These are phyloP conservation scores for Kodamaea sp. DNA, from an alignment of 1,139 yeast genomes.

Conservation along the genomic window DNA sequence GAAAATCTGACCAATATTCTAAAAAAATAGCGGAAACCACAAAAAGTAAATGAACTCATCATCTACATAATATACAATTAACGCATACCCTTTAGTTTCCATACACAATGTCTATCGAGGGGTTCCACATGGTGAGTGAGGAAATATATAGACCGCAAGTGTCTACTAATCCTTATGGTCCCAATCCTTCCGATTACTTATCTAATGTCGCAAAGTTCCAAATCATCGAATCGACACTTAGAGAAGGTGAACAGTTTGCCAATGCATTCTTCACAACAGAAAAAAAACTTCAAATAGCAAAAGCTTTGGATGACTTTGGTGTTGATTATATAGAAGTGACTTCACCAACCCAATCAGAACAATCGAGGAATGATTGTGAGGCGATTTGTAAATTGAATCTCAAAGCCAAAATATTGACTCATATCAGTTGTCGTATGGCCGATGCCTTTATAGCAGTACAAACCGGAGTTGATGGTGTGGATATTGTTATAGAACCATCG, in stretches of 20 bases:
- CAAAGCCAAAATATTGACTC: constrained; percentile 53
- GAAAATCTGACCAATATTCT: too few species aligned
- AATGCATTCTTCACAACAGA: constrained; percentile 55
- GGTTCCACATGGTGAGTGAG: constrained; percentile 8
- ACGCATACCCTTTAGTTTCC: background rate
- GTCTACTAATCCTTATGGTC: constrained; percentile 49
- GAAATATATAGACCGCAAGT: constrained; percentile 6
- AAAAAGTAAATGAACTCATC: background rate
- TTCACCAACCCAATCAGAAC: constrained; percentile 57
- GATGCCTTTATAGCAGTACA: constrained; percentile 58
- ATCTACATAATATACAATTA: background rate
- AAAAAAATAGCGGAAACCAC: too few species aligned
- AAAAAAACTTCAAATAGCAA: constrained; percentile 53
- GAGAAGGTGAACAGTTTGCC: constrained; percentile 63
- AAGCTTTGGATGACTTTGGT: constrained; percentile 56
- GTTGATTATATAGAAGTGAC: constrained; percentile 59
- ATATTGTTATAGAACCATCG: constrained; percentile 57
- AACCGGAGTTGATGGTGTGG: constrained; percentile 60
- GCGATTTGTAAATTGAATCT: constrained; percentile 56
- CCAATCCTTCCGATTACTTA: constrained; percentile 55
- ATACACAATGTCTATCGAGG: constrained; percentile 2
- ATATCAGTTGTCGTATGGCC: constrained; percentile 58
- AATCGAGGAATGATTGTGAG: constrained; percentile 53
- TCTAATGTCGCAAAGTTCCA: constrained; percentile 52
- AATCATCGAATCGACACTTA: constrained; percentile 51